These are phyloP conservation scores for Aspergillus cavernicola DNA, from an alignment of 495 filamentous ascomycete genomes.

Conservation along the genomic window DNA sequence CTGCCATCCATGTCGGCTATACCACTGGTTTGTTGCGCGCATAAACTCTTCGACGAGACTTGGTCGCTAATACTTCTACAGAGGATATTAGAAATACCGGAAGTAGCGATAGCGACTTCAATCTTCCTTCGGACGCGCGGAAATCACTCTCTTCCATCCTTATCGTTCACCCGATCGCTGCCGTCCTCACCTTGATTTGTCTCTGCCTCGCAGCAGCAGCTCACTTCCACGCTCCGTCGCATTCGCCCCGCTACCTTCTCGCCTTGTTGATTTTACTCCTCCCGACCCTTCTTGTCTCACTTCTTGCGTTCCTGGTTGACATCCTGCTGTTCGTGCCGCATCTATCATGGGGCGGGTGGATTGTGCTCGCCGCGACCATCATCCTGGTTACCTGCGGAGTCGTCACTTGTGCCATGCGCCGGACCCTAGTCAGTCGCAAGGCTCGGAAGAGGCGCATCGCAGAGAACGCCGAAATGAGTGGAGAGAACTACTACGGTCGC, in stretches of 20 bases:
- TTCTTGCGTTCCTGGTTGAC: constrained; percentile 89
- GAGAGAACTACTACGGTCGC: constrained; percentile 82
- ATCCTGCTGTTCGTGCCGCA: constrained; percentile 96
- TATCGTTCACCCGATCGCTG: constrained; percentile 88
- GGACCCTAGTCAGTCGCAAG: constrained; percentile 87
- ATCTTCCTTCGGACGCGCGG: constrained; percentile 69
- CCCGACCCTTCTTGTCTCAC: constrained; percentile 75
- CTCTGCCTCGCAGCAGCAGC: constrained; percentile 73
- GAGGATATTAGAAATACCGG: constrained; percentile 41
- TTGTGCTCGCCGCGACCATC: constrained; percentile 88
- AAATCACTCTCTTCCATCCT: constrained; percentile 86
- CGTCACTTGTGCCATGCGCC: constrained; percentile 94
- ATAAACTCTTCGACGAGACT: constrained; percentile 12
- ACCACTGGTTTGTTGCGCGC: constrained; percentile 62
- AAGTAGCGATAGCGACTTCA: constrained; percentile 52
- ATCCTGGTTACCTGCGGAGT: constrained; percentile 78
- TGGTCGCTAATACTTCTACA: constrained; percentile 20
- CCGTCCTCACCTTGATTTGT: constrained; percentile 79
- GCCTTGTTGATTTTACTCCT: constrained; percentile 79
- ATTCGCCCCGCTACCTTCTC: constrained; percentile 86
- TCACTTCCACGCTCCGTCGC: constrained; percentile 87
- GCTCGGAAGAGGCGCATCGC: constrained; percentile 87
- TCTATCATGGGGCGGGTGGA: constrained; percentile 89
- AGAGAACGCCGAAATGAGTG: constrained; percentile 93
- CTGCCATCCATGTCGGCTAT: constrained; percentile 78